A percentile compares a stretch with the other conserved stretches of the same genome.
These are phyloP conservation scores for Rhodotorula paludigena DNA, from an alignment of 768 basidiomycete species.

Conservation along the genomic window DNA sequence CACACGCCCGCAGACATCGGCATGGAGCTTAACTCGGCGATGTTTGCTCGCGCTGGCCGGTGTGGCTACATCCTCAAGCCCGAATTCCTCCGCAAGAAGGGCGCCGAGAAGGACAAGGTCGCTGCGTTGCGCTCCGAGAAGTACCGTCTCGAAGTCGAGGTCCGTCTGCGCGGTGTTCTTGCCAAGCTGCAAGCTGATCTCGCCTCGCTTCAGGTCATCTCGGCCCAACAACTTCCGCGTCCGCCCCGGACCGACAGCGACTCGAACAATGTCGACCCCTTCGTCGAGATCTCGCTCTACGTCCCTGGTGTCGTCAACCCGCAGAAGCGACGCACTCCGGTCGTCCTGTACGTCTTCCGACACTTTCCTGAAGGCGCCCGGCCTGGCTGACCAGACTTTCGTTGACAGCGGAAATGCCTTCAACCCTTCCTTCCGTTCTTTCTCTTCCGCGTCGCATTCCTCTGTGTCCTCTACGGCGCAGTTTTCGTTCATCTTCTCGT, in stretches of 20 bases:
- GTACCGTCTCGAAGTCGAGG: constrained; percentile 63
- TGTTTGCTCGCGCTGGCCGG: constrained; percentile 88
- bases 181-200: not conserved
- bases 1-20: constrained; percentile 61
- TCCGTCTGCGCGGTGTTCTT: constrained; percentile 44
- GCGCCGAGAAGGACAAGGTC: constrained; percentile 54
- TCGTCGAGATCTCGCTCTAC: constrained; percentile 72
- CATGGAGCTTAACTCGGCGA: constrained; percentile 85
- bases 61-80: constrained; percentile 89
- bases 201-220: constrained; percentile 57
- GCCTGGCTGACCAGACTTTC: not conserved
- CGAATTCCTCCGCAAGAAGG: constrained; percentile 58
- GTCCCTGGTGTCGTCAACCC: constrained; percentile 35
- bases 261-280: constrained; percentile 53
- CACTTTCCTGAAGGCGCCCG: not conserved
- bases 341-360: constrained; percentile 22
- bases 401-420: constrained; percentile 62
- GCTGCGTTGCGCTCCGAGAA: constrained; percentile 55
- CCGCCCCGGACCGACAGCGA: constrained; percentile 48
- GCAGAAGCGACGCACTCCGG: constrained; percentile 27
- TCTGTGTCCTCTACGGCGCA: constrained; percentile 49
- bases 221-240: constrained; percentile 78
- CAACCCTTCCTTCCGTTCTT: constrained; percentile 87
- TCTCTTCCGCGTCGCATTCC: constrained; percentile 56
- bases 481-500: constrained; percentile 67